Percentiles rank a stretch among this genome's conserved stretches.
Evolutionary conservation across 306 rosid species (phyloP).

Genomic region (Aeschynomene evenia): DNA sequence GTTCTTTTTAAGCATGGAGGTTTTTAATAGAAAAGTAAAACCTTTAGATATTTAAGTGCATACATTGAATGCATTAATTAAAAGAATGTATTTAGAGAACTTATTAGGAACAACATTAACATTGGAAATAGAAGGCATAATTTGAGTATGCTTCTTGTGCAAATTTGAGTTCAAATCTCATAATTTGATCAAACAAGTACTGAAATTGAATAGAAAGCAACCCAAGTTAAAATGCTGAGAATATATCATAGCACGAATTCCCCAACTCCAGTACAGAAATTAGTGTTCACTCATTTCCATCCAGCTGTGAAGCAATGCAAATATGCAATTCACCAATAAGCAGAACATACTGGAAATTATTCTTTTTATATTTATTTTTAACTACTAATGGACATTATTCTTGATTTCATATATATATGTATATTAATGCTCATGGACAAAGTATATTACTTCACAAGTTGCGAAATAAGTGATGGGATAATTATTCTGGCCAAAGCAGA

Average conservation of each 20-base stretch:
- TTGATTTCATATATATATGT: not conserved
- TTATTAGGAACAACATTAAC: no score
- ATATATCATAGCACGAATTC: not conserved
- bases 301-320: not conserved
- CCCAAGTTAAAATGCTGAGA: not conserved
- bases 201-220: not conserved
- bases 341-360: not conserved
- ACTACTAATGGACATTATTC: not conserved
- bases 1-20: no score
- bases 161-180: not conserved
- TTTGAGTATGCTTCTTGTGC: no score
- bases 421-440: constrained; percentile 15
- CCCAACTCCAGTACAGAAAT: not conserved
- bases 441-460: constrained; percentile 48
- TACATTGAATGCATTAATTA: no score
- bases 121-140: no score
- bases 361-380: not conserved
- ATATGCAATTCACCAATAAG: not conserved
- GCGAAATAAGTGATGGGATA: constrained; percentile 31
- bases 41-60: no score
- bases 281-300: not conserved
- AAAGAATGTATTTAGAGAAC: no score
- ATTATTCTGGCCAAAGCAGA: constrained; percentile 30
- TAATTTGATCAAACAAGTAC: not conserved
- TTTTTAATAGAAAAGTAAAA: no score